Evolutionary conservation across 2,329 filamentous ascomycete species (phyloP), one percentile per base, ranked within the genome.

Genomic region (Diaporthe aspalathi): DNA sequence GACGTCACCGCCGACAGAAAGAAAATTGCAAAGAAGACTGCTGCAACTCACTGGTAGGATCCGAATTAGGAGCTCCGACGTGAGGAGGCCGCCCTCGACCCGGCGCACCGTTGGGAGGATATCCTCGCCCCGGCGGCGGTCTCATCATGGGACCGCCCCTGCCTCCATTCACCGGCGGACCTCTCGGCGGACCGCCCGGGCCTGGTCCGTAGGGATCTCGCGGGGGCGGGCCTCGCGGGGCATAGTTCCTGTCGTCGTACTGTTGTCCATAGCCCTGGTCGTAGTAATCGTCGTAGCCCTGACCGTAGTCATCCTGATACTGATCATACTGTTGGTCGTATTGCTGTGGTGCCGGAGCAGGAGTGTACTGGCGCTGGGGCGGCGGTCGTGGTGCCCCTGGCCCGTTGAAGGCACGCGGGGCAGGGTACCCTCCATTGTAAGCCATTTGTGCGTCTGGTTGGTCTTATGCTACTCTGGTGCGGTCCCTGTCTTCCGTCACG

Each of bases 341-440:
- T 40, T 81, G 81, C 67, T 82, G 78, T 5, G 75, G 76, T 5
- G 74, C 75, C 8, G 79, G 78, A 8, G 74, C 77, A 40, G 75
- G 76, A 14, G 77, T 76, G 68, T 80, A 81, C 38, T 79, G 82
- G 69, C 75, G 79, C 76, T 82, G 83, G 14, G 80, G 82, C 9
- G 80, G 77, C 60, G 81, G 80, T 68, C 83, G 80, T 68, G 83
- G 83, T 54, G 82, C 81, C 66, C 82, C 84, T 40, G 81, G 83
- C 47, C 84, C 85, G 73, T 81, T 82, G 76, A 88, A 87, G n/a
- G 83, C 83, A 70, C 84, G 84, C 76, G 82, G 77, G 49, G 76
- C 81, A 70, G 81, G 81, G 72, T 85, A 87, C 73, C 81, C 83
- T 73, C 81, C 83, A 73, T 87, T 84, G 76, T 88, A 88, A 56